A percentile compares a stretch with the other conserved stretches of the same genome.
Evolutionary conservation across 495 filamentous ascomycete species (phyloP).

Genomic region (Zalerion maritima): DNA sequence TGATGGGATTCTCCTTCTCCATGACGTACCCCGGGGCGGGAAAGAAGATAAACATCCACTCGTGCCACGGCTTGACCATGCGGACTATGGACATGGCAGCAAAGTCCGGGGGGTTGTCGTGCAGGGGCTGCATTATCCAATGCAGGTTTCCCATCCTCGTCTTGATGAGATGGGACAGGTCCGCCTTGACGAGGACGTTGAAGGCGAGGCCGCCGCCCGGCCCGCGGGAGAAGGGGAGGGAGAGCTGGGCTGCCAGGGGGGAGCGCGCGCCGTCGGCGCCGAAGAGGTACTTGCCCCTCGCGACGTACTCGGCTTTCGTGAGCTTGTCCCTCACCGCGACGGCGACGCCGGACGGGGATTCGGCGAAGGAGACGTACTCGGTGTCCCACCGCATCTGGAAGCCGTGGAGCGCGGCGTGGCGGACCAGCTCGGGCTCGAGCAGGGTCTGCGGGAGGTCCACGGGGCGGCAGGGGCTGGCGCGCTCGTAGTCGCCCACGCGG

Average conservation of each 20-base stretch:
- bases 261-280: slow-evolving; percentile 43
- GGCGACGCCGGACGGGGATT: slow-evolving; percentile 13
- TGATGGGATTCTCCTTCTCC: slow-evolving; percentile 19
- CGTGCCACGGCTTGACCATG: slow-evolving; percentile 29
- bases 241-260: slow-evolving; percentile 28
- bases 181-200: slow-evolving; percentile 35
- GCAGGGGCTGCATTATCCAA: slow-evolving; percentile 29
- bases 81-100: slow-evolving; percentile 20
- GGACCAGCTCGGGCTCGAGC: slow-evolving; percentile 36
- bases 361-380: slow-evolving; percentile 17
- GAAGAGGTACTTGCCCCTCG: slow-evolving; percentile 40
- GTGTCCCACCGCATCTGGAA: slow-evolving; percentile 32
- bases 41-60: slow-evolving; percentile 32
- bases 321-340: slow-evolving; percentile 29
- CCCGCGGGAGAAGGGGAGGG: slow-evolving; percentile 23
- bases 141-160: slow-evolving; percentile 40
- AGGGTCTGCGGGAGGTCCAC: slow-evolving; percentile 36
- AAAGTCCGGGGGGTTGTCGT: slow-evolving; percentile 20
- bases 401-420: slow-evolving; percentile 26
- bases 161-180: slow-evolving; percentile 34
- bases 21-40: slow-evolving; percentile 16
- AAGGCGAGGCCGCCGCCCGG: slow-evolving; percentile 29
- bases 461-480: slow-evolving; percentile 30
- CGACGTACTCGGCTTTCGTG: slow-evolving; percentile 24
- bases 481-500: slow-evolving; percentile 39